A percentile compares a stretch with the other conserved stretches of the same genome.
These are phyloP conservation scores for Solanum pimpinellifolium DNA, from an alignment of 257 asterid species.

Conservation along the genomic window DNA sequence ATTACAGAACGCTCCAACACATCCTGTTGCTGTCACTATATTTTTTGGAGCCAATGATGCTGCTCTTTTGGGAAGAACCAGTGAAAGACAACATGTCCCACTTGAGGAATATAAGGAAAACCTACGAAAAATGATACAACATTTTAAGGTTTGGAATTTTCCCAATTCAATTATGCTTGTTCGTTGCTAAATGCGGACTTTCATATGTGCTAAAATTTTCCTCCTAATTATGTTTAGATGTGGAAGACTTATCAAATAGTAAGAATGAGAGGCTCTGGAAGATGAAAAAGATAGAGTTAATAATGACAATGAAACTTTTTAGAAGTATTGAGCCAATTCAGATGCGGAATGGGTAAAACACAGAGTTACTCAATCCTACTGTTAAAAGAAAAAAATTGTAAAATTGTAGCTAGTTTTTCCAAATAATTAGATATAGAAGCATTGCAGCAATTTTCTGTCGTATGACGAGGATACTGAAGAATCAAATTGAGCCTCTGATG, in stretches of 20 bases:
- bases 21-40: conserved; percentile 61
- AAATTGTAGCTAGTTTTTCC: not conserved
- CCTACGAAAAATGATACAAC: conserved; percentile 50
- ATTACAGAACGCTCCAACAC: conserved; percentile 38
- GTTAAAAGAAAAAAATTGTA: not conserved
- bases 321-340: not conserved
- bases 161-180: not conserved
- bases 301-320: not conserved
- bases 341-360: not conserved
- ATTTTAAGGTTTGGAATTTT: conserved; percentile 45
- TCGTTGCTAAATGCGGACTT: not conserved
- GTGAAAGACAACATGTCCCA: conserved; percentile 81
- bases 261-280: not conserved
- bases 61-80: conserved; percentile 57
- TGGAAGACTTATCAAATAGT: not conserved
- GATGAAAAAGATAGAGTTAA: not conserved
- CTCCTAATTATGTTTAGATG: not conserved
- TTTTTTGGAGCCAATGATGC: conserved; percentile 97
- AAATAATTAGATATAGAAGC: not conserved
- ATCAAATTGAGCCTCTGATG: not conserved
- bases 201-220: not conserved
- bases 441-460: not conserved
- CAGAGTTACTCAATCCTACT: not conserved
- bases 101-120: conserved; percentile 79
- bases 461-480: not conserved